Evolutionary conservation across 2,329 filamentous ascomycete species (phyloP).

Genomic region (Penicillium sp.): DNA sequence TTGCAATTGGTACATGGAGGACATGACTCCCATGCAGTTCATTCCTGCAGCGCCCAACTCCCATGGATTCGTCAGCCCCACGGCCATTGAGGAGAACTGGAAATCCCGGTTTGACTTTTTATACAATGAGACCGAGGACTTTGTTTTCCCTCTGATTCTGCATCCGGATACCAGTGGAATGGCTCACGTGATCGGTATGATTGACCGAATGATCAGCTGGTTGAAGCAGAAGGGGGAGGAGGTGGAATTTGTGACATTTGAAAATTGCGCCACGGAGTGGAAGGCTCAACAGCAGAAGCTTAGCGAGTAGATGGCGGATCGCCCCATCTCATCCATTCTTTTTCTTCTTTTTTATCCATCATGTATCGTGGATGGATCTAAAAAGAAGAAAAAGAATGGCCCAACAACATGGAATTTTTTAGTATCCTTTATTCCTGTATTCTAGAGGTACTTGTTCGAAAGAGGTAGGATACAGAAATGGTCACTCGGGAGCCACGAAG

Average conservation of each 20-base stretch:
- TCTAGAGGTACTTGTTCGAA: too few species aligned
- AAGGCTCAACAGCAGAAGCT: conserved; percentile 12
- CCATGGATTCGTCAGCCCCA: conserved; percentile 53
- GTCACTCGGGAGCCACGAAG: too few species aligned
- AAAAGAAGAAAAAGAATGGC: too few species aligned
- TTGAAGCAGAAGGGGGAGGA: conserved; percentile 37
- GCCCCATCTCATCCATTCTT: too few species aligned
- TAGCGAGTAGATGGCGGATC: too few species aligned
- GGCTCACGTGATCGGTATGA: conserved; percentile 56
- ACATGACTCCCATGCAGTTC: conserved; percentile 43
- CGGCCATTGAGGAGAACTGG: conserved; percentile 56
- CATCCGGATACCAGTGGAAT: conserved; percentile 57
- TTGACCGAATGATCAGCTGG: conserved; percentile 49
- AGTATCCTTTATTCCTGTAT: too few species aligned
- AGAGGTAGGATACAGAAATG: too few species aligned
- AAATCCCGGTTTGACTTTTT: conserved; percentile 54
- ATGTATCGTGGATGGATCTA: too few species aligned
- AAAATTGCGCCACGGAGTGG: conserved; percentile 28
- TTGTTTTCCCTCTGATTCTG: conserved; percentile 48
- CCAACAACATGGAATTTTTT: too few species aligned
- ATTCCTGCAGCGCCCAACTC: conserved; percentile 45
- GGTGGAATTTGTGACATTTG: conserved; percentile 28
- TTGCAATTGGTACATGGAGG: conserved; percentile 44
- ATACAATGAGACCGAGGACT: conserved; percentile 38
- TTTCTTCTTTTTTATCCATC: too few species aligned